Conservation (phyloP, 768 basidiomycete genomes). For the Lactarius indigo region DNA sequence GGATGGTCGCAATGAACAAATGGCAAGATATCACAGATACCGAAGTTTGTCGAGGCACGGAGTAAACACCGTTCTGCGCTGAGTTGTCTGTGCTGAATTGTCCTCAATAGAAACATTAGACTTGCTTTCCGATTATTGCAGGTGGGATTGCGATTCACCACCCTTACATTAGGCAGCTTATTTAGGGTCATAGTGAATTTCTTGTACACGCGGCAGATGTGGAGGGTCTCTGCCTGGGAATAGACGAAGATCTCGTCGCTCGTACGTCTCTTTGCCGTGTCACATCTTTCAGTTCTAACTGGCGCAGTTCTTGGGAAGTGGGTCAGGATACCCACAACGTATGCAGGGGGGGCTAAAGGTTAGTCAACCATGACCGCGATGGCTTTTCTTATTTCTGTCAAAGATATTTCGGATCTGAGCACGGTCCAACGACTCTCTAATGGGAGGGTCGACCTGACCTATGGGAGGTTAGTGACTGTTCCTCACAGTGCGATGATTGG, state of each 20-base stretch:
- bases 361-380: background rate
- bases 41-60: constrained; percentile 76
- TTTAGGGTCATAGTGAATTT: constrained; percentile 64
- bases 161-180: constrained; percentile 12
- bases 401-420: constrained; percentile 77
- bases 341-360: constrained; percentile 96
- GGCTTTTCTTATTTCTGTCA: background rate
- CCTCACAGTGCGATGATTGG: background rate
- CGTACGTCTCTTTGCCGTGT: constrained; percentile 43
- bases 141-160: constrained; percentile 38
- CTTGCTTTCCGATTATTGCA: constrained; percentile 76
- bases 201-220: constrained; percentile 98
- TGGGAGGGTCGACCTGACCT: constrained; percentile 86
- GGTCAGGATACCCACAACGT: constrained; percentile 89
- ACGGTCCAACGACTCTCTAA: constrained; percentile 75
- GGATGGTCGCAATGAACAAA: constrained; percentile 98
- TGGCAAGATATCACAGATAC: constrained; percentile 97
- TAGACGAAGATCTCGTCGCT: constrained; percentile 82
- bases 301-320: constrained; percentile 80
- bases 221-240: constrained; percentile 94
- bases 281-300: constrained; percentile 21
- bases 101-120: constrained; percentile 63
- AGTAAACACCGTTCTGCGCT: constrained; percentile 12
- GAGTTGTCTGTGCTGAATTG: background rate
- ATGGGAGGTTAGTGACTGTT: constrained; percentile 55